Evolutionary conservation across 192 early-diverging fungal genomes (phyloP).

Genomic region (Coemansia asiatica): DNA sequence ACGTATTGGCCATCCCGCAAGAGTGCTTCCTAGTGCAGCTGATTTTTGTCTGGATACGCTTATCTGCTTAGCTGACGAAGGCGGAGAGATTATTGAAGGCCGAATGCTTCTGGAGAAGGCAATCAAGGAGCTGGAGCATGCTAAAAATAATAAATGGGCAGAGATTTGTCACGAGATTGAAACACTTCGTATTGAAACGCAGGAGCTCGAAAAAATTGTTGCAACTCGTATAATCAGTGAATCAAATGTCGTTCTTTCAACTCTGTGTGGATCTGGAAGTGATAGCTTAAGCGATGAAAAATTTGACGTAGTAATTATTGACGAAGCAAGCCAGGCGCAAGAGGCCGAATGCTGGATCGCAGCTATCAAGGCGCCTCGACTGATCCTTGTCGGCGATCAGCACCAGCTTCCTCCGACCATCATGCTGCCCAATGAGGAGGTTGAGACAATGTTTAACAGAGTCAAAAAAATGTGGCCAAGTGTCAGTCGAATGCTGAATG

Average conservation of each 20-base stretch:
- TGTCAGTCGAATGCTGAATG: conserved; percentile 69
- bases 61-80: conserved; percentile 66
- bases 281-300: conserved; percentile 25
- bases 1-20: conserved; percentile 82
- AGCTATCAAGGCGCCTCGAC: conserved; percentile 65
- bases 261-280: conserved; percentile 69
- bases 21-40: conserved; percentile 68
- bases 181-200: conserved; percentile 68
- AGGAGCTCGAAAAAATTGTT: conserved; percentile 65
- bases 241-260: conserved; percentile 73
- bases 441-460: conserved; percentile 78
- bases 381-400: conserved; percentile 87
- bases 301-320: conserved; percentile 86
- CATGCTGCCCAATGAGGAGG: conserved; percentile 57
- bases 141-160: conserved; percentile 61
- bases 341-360: conserved; percentile 92
- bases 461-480: conserved; percentile 62
- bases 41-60: conserved; percentile 70
- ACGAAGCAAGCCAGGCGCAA: conserved; percentile 85
- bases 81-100: conserved; percentile 72
- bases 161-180: conserved; percentile 64
- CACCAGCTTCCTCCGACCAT: conserved; percentile 83
- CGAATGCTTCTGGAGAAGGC: conserved; percentile 72
- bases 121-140: conserved; percentile 61
- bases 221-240: conserved; percentile 60